A percentile compares a stretch with the other conserved stretches of the same genome.
Conservation (phyloP, 306 rosid genomes). For the Trifolium pratense region DNA sequence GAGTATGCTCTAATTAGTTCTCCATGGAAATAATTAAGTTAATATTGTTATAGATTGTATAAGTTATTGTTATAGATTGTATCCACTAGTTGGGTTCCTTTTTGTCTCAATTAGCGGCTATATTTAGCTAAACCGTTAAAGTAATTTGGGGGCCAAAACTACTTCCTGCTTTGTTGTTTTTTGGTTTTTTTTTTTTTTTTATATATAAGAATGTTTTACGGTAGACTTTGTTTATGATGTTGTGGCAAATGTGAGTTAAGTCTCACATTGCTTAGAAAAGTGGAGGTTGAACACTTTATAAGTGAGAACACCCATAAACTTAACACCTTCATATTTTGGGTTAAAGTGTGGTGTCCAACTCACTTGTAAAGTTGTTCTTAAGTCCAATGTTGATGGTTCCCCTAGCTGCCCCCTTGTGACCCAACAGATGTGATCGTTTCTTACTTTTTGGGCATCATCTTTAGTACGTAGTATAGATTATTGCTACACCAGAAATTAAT, state of each 20-base stretch:
- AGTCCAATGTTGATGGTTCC: too few relatives aligned
- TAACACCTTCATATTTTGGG: too few relatives aligned
- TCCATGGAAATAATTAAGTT: constrained; percentile 14
- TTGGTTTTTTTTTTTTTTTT: not conserved
- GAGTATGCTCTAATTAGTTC: constrained; percentile 10
- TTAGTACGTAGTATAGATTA: not conserved
- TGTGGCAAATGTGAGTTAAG: too few relatives aligned
- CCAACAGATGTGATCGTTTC: not conserved
- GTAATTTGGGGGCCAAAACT: constrained; percentile 16
- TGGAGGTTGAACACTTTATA: too few relatives aligned
- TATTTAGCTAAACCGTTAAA: not conserved
- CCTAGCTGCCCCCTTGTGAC: too few relatives aligned
- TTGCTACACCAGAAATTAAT: too few relatives aligned
- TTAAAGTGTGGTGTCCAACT: too few relatives aligned
- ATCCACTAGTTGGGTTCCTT: constrained; percentile 35
- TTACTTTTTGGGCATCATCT: not conserved
- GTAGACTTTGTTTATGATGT: not conserved
- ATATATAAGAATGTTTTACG: not conserved
- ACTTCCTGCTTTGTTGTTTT: not conserved
- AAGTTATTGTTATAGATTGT: not conserved
- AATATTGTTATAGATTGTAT: not conserved
- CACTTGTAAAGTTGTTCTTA: too few relatives aligned
- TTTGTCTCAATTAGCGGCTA: constrained; percentile 34
- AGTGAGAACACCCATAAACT: too few relatives aligned
- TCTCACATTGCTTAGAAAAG: too few relatives aligned